Base-by-base conservation (phyloP, 768 basidiomycete species). In the Lactarius trivialis region DNA sequence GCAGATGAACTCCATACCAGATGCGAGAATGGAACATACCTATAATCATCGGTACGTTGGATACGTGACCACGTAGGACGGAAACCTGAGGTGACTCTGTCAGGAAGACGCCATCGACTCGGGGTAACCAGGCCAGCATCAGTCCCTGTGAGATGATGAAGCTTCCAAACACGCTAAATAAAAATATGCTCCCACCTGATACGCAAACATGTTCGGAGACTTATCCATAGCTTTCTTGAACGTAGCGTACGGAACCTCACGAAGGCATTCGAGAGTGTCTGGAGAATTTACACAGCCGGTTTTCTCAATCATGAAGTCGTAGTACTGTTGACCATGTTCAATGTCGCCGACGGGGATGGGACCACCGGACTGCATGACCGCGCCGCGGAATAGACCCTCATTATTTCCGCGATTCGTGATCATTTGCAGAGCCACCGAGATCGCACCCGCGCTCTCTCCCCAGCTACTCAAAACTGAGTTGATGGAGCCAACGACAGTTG, bases 391-490 rank as follows among this genome's bases (percentile, higher is more conserved):
- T 7, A 79, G 68, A 7, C 71, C 74, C 17, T 74, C 72, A 36
- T 68, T 68, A 24, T 74, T 68, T 0, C 78, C 78, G 15, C 73
- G 68, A 64, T 77, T 76, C 19, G 73, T 70, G 30, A 79, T 60
- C 73, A 81, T 74, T 7, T 82, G 81, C 56, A 78, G 41, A 1
- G 74, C 68, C 0, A 75, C 74, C 7, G 77, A 78, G 55, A 82
- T 80, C 3, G 81, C 82, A 21, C 84, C 84, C 1, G 84, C 82
- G 14, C 76, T 78, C 65, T 83, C 73, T 9, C 84, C 84, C 73
- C 76, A 79, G 34, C 79, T 79, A 34, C n/a, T 17, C 14, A 5
- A 8, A 32, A 58, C 9, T 63, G 34, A 55, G 63, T 55, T 2
- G 15, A 43, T 70, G 41, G 34, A 21, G 58, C 11, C 33, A 49